Base-by-base conservation (phyloP, 768 basidiomycete species). In the Calocybe cyanea region DNA sequence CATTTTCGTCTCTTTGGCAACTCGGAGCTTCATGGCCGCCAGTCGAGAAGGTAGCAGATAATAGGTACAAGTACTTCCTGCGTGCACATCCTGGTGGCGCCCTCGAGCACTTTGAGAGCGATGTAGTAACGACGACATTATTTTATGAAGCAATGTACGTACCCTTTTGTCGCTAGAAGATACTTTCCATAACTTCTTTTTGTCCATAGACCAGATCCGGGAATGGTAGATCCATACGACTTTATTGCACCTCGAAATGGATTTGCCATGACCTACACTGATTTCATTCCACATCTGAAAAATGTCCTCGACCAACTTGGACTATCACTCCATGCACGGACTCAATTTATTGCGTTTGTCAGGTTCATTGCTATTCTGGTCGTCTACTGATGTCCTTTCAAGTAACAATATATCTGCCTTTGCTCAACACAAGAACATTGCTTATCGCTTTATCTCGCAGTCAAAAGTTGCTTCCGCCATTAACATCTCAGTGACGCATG, bases 101-200 rank as follows among this genome's bases (percentile, higher is more conserved):
- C 0, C 65, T 92, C 38, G 90, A 92, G 58, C 89, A 92, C 62
- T 92, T 91, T 52, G 86, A 88, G 56, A 85, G 81, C 48, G 81
- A 86, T 62, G 83, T 83, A 68, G 85, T 85, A 17, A 72, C 85
- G 0, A 91, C 88, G 8, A 77, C 87, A 8, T 57, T 92, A 41
- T 92, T 91, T 66, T 92, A 92, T 55, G 90, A 92, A 69, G 90
- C 85, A 19, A 66, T 85, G 90, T 87, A 63, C 60, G 87, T 71
- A 11, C 48, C 21, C 35, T 17, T 35, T 37, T 18, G 14, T 36
- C 15, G n/a, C 15, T 24, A 24, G 30, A 30, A 9, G 31, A 20
- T 11, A 10, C 28, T 20, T 15, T 34, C 7, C 21, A 38, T 41
- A 17, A 44, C 50, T 35, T 48, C 49, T 18, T 31, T 25, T 34